Evolutionary conservation across 2,329 filamentous ascomycete genomes (phyloP).

Genomic region (Westerdykella sp.): DNA sequence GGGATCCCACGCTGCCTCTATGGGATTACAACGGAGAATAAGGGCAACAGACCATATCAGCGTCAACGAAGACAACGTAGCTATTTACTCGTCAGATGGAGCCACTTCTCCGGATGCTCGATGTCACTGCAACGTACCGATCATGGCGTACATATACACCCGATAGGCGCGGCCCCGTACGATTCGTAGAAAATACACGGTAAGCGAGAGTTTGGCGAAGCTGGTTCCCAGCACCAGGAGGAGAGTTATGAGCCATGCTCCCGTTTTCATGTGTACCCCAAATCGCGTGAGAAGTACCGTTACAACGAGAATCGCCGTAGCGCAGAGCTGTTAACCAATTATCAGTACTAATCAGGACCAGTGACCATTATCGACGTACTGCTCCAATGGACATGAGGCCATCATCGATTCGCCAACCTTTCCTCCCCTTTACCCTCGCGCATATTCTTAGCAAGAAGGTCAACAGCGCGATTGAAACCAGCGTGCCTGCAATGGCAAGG

Average conservation of each 20-base stretch:
- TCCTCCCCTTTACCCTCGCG: slow-evolving; percentile 29
- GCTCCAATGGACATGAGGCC: slow-evolving; percentile 38
- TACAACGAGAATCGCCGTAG: slow-evolving; percentile 7
- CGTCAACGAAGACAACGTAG: slow-evolving; percentile 28
- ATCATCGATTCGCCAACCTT: slow-evolving; percentile 41
- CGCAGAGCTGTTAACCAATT: slow-evolving; percentile 8
- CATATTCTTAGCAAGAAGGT: slow-evolving; percentile 40
- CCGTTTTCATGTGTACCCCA: slow-evolving; percentile 16
- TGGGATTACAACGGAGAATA: slow-evolving; percentile 43
- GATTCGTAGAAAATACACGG: slow-evolving; percentile 42
- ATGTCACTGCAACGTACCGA: slow-evolving; percentile 28
- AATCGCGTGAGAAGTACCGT: slow-evolving; percentile 7
- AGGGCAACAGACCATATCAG: slow-evolving; percentile 40
- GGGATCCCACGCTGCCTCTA: slow-evolving; percentile 42
- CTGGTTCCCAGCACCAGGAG: slow-evolving; percentile 41
- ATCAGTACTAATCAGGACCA: slow-evolving; percentile 5
- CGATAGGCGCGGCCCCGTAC: slow-evolving; percentile 33
- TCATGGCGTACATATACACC: slow-evolving; percentile 36
- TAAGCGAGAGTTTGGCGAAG: slow-evolving; percentile 44
- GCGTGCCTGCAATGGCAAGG: slow-evolving; percentile 37
- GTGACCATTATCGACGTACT: slow-evolving; percentile 34
- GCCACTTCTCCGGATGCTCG: too few relatives aligned
- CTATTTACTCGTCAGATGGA: slow-evolving; percentile 1
- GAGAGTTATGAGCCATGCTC: slow-evolving; percentile 32
- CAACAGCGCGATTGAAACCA: slow-evolving; percentile 39